phyloP scores from a whole-genome alignment of 2,329 filamentous ascomycete genomes.

The Aureobasidium sp. region DNA sequence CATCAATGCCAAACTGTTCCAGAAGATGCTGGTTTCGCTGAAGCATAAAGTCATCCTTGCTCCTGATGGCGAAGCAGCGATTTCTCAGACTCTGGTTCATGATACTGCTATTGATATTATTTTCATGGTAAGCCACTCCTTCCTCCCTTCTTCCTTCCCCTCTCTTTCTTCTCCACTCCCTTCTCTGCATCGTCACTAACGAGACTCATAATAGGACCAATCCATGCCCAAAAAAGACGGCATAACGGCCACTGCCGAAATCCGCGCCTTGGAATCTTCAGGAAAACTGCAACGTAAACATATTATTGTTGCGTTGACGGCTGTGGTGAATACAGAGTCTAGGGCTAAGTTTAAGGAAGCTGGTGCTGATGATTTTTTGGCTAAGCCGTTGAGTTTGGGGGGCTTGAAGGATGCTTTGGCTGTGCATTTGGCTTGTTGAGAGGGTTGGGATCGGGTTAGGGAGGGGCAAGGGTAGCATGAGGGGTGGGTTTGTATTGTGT shows the following conservation, averaged over 20 bases:
- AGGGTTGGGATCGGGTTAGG: too few species aligned
- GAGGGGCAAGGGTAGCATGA: too few species aligned
- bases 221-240: conserved; percentile 16
- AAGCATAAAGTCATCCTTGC: conserved; percentile 12
- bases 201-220: conserved; percentile 1
- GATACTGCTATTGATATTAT: conserved; percentile 13
- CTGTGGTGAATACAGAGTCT: conserved; percentile 10
- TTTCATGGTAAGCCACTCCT: conserved; percentile 8
- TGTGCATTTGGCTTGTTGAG: neutral
- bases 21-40: conserved; percentile 10
- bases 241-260: conserved; percentile 13
- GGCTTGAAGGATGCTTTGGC: conserved; percentile 8
- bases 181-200: too few species aligned
- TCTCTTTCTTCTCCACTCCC: too few species aligned
- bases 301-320: conserved; percentile 15
- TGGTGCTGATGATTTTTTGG: conserved; percentile 14
- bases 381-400: conserved; percentile 11
- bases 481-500: neutral
- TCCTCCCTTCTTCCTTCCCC: neutral
- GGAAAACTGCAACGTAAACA: conserved; percentile 4
- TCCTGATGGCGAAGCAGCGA: conserved; percentile 22
- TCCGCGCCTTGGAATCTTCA: conserved; percentile 2
- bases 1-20: conserved; percentile 11
- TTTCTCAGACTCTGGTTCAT: neutral
- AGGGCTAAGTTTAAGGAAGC: conserved; percentile 10